phyloP scores from a whole-genome alignment of 345 rosid species.

The Dipteronia dyeriana region DNA sequence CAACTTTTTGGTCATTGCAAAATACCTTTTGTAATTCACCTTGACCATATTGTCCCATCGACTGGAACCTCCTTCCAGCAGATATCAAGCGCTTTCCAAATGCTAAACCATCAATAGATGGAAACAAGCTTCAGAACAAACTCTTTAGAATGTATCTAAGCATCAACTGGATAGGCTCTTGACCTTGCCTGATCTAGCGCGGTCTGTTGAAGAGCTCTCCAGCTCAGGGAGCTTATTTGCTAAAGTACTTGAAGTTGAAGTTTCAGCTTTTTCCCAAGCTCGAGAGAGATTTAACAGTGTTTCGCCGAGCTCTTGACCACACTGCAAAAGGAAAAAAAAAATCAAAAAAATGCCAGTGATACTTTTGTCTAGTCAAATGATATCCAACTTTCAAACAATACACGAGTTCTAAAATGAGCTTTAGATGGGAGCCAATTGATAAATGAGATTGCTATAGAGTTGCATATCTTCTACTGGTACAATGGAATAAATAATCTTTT shows the following conservation, averaged over 20 bases:
- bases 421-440: neutral
- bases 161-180: slow-evolving; percentile 26
- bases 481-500: neutral
- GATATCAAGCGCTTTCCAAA: slow-evolving; percentile 77
- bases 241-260: slow-evolving; percentile 63
- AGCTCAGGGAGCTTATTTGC: slow-evolving; percentile 58
- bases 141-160: slow-evolving; percentile 22
- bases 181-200: slow-evolving; percentile 69
- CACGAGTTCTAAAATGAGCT: neutral
- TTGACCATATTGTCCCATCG: slow-evolving; percentile 93
- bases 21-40: slow-evolving; percentile 88
- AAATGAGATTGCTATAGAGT: neutral
- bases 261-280: slow-evolving; percentile 83
- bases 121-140: slow-evolving; percentile 29
- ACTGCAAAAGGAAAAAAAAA: slow-evolving; percentile 40
- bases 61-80: slow-evolving; percentile 82
- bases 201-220: slow-evolving; percentile 50
- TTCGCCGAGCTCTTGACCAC: slow-evolving; percentile 84
- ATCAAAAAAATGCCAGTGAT: neutral
- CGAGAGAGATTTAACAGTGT: slow-evolving; percentile 64
- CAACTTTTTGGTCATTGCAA: slow-evolving; percentile 17
- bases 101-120: slow-evolving; percentile 53
- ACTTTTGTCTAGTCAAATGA: neutral
- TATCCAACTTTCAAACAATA: neutral
- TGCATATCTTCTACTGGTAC: neutral